Evolutionary conservation across 345 rosid genomes (phyloP), one percentile per base, ranked within the genome.

Genomic region (Xanthoceras sorbifolium): DNA sequence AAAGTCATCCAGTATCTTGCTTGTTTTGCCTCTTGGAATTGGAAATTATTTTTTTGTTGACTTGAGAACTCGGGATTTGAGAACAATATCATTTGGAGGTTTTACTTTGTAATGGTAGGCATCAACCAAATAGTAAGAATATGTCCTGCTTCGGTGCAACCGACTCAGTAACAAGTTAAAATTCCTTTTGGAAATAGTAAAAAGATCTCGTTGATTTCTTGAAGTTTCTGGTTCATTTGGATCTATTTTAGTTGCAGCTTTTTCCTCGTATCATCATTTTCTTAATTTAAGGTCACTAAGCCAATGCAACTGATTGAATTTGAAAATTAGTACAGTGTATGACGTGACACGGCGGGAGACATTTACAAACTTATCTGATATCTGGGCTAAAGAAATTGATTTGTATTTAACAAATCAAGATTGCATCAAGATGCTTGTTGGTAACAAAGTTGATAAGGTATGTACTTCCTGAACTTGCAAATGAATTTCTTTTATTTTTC

Each of bases 341-440:
- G 99, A 93, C 76, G 98, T 95, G 62, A 92, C 98, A 34, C 78
- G 93, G 59, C 84, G 99, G 78, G 99, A 93, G 6, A 93, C 99
- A n/a, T 95, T 93, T 85, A 89, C 98, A 23, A 89, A 95, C 77
- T 89, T 95, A 29, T 89, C 98, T 14, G 96, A 92, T 64, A 84
- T 95, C 79, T 93, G 99, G 99, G 97, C 98, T 28, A 95, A 95
- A 77, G 98, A 95, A 83, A 89, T 95, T 50, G 99, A 95, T 67
- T 83, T 92, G 76, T 93, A 94, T 87, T 90, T 94, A 1, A 94
- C 97, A 40, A 94, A 91, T 83, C 97, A 89, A 82, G 97, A 93
- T 63, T 95, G 97, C 87, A 86, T 93, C 85, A 95, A 93, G 90
- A 89, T 95, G 98, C 98, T 95, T 77, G 98, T 95, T 66, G 99